Conservation (phyloP, 306 rosid genomes). For the Carpinus viminea region DNA sequence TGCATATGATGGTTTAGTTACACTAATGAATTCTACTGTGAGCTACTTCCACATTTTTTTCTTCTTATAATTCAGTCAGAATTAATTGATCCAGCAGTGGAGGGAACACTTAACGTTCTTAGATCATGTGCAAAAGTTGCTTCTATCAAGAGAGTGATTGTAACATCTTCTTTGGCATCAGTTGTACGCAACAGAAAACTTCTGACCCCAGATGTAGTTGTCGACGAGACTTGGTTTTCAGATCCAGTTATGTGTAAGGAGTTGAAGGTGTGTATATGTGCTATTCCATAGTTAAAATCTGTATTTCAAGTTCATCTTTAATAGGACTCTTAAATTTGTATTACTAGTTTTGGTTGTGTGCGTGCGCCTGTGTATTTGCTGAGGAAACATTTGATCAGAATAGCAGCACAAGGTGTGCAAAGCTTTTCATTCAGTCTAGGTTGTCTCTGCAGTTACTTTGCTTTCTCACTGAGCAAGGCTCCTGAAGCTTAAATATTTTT, state of each 20-base stretch:
- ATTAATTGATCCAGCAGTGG: slow-evolving; percentile 17
- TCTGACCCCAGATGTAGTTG: background rate
- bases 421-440: background rate
- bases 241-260: background rate
- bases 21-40: background rate
- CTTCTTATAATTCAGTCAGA: background rate
- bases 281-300: background rate
- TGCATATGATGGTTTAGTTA: background rate
- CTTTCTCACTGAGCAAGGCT: background rate
- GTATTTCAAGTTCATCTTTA: background rate
- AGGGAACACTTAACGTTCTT: slow-evolving; percentile 32
- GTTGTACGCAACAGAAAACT: background rate
- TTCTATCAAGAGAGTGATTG: slow-evolving; percentile 20
- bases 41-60: background rate
- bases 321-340: background rate
- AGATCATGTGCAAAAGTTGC: slow-evolving; percentile 16
- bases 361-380: too few relatives aligned
- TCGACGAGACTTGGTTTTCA: background rate
- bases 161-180: slow-evolving; percentile 24
- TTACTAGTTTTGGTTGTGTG: background rate
- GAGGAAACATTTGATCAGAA: background rate
- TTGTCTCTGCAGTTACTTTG: background rate
- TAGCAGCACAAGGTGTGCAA: background rate
- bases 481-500: too few relatives aligned
- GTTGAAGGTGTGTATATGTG: background rate